These are phyloP conservation scores for Ophiostoma montium DNA, from an alignment of 2,329 filamentous ascomycete species.

Conservation along the genomic window DNA sequence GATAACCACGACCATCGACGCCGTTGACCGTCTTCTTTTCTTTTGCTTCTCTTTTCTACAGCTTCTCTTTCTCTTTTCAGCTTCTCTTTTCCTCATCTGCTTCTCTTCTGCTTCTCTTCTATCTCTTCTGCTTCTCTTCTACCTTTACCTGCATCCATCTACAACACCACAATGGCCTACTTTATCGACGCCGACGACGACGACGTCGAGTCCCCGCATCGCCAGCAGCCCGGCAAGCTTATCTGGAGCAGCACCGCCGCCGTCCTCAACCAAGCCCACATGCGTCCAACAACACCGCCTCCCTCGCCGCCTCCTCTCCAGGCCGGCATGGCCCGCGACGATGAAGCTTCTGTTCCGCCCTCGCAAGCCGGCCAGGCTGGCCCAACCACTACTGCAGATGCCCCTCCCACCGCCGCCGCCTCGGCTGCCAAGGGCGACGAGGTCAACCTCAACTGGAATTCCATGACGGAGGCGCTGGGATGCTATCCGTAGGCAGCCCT, in stretches of 20 bases:
- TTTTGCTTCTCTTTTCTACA: background rate
- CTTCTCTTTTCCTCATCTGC: background rate
- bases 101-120: too few species aligned
- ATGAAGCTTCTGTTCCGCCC: background rate
- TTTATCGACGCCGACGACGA: constrained; percentile 22
- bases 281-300: constrained; percentile 5
- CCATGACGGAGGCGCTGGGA: constrained; percentile 46
- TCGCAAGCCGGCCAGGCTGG: background rate
- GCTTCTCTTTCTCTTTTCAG: background rate
- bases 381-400: background rate
- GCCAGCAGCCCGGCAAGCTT: constrained; percentile 14
- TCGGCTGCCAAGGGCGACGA: constrained; percentile 15
- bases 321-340: background rate
- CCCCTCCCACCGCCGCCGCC: constrained; percentile 7
- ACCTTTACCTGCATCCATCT: background rate
- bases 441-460: constrained; percentile 37
- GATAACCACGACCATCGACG: background rate
- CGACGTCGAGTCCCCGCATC: constrained; percentile 17
- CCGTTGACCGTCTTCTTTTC: background rate
- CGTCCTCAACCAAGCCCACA: constrained; percentile 4
- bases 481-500: constrained; percentile 51
- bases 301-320: constrained; percentile 6
- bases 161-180: constrained; percentile 17
- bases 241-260: constrained; percentile 12
- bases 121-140: background rate